A percentile compares a stretch with the other conserved stretches of the same genome.
These are phyloP conservation scores for Cladosporium sp. DNA, from an alignment of 2,329 filamentous ascomycete species.

Conservation along the genomic window DNA sequence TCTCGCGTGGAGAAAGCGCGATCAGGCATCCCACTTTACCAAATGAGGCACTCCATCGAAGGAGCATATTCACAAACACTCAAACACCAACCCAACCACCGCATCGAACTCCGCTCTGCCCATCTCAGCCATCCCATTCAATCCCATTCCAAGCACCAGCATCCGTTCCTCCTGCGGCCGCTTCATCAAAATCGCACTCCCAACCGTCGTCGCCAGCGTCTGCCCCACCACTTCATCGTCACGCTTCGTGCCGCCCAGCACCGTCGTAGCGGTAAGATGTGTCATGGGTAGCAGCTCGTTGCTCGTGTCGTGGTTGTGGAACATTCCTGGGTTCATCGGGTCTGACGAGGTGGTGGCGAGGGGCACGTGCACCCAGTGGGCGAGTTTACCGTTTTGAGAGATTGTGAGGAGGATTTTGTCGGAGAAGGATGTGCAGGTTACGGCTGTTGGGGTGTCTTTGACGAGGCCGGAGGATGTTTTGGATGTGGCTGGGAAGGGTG, in stretches of 20 bases:
- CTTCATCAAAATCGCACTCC: constrained; percentile 71
- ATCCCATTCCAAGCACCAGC: constrained; percentile 60
- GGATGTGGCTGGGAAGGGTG: constrained; percentile 53
- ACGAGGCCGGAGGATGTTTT: constrained; percentile 58
- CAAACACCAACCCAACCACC: constrained; percentile 36
- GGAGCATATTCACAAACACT: constrained; percentile 19
- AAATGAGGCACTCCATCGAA: not conserved
- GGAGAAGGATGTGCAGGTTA: constrained; percentile 71
- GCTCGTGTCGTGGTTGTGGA: constrained; percentile 47
- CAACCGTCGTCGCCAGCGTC: constrained; percentile 86
- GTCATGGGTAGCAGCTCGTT: constrained; percentile 70
- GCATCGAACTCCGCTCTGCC: constrained; percentile 44
- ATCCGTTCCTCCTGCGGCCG: constrained; percentile 63
- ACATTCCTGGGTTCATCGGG: constrained; percentile 60
- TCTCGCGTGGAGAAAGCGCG: constrained; percentile 7
- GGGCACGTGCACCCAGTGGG: constrained; percentile 92
- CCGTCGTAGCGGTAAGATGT: constrained; percentile 80
- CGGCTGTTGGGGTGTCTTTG: constrained; percentile 69
- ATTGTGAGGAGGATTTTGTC: constrained; percentile 92
- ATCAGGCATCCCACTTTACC: not conserved
- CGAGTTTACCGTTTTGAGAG: constrained; percentile 78
- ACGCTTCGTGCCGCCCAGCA: constrained; percentile 79
- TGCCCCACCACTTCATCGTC: constrained; percentile 78
- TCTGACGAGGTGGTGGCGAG: constrained; percentile 68
- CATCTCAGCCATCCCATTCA: constrained; percentile 43